Conservation (phyloP, 2,329 filamentous ascomycete genomes). For the Diaporthe humulicola region DNA sequence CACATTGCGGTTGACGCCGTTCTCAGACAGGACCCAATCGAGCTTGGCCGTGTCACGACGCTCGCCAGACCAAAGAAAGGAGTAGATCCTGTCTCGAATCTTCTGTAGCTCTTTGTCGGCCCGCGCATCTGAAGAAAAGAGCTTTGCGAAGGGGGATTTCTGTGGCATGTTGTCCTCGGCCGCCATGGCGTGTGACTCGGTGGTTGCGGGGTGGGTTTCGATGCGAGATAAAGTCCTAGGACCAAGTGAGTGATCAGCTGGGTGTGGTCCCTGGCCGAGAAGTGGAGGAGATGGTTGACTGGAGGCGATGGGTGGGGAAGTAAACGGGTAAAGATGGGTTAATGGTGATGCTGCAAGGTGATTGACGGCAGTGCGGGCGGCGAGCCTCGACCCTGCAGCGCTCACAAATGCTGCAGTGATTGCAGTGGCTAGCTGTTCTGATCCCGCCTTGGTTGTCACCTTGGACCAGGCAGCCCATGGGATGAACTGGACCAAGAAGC, state of each 20-base stretch:
- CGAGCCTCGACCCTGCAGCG: neutral
- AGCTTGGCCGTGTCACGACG: slow-evolving; percentile 35
- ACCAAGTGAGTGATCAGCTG: neutral
- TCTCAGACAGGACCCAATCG: slow-evolving; percentile 37
- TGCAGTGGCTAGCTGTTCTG: neutral
- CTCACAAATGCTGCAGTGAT: neutral
- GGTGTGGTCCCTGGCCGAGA: neutral
- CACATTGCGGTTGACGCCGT: slow-evolving; percentile 39
- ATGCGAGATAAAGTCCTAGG: neutral
- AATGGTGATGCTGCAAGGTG: neutral
- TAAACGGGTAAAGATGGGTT: neutral
- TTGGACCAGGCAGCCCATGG: neutral
- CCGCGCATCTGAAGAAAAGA: slow-evolving; percentile 18
- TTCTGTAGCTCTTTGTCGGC: slow-evolving; percentile 2
- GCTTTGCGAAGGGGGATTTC: slow-evolving; percentile 10
- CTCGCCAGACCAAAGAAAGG: slow-evolving; percentile 28
- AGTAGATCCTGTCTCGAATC: slow-evolving; percentile 36
- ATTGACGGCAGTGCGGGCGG: neutral
- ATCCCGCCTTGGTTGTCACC: neutral
- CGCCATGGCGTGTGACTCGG: neutral
- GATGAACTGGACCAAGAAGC: neutral
- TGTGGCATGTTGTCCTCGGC: neutral
- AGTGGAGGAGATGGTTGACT: neutral
- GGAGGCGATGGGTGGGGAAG: too few species aligned
- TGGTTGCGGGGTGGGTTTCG: too few species aligned